Percentiles rank a stretch among this genome's conserved stretches.
These are phyloP conservation scores for Cyberlindnera xylosilytica DNA, from an alignment of 805 yeast species.

Conservation along the genomic window DNA sequence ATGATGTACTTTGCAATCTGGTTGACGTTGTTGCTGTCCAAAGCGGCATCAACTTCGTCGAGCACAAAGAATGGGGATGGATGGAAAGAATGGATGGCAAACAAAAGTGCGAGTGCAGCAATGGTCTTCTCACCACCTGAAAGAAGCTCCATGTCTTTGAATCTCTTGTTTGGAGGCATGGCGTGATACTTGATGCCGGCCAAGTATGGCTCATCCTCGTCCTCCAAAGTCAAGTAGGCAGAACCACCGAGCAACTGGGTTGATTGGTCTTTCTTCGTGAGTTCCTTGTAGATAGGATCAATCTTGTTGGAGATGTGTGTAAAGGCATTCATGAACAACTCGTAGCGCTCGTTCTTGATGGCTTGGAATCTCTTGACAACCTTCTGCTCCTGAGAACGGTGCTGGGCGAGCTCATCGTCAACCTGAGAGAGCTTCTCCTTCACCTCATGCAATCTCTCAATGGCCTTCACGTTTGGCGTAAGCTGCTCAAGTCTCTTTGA, in stretches of 20 bases:
- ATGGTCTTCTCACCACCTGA: slow-evolving; percentile 97
- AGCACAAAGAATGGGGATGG: slow-evolving; percentile 95
- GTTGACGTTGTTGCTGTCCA: slow-evolving; percentile 84
- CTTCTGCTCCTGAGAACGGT: slow-evolving; percentile 58
- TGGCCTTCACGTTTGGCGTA: slow-evolving; percentile 81
- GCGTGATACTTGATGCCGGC: slow-evolving; percentile 88
- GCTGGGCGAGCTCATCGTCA: slow-evolving; percentile 60
- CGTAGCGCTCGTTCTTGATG: slow-evolving; percentile 57
- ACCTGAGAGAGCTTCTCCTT: slow-evolving; percentile 55
- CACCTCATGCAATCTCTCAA: slow-evolving; percentile 70
- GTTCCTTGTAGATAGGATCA: slow-evolving; percentile 77
- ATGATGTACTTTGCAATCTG: slow-evolving; percentile 84
- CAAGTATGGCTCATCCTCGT: slow-evolving; percentile 84
- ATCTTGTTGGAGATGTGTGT: slow-evolving; percentile 71
- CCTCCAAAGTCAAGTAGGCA: slow-evolving; percentile 84
- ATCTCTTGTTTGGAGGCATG: slow-evolving; percentile 94
- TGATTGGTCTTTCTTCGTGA: slow-evolving; percentile 55
- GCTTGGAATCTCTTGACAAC: slow-evolving; percentile 54
- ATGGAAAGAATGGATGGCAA: slow-evolving; percentile 85
- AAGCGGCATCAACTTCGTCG: slow-evolving; percentile 98
- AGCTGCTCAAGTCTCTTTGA: slow-evolving; percentile 35
- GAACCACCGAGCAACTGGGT: slow-evolving; percentile 81
- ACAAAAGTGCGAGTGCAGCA: slow-evolving; percentile 90
- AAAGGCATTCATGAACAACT: slow-evolving; percentile 67
- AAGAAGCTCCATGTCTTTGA: slow-evolving; percentile 84